phyloP scores from a whole-genome alignment of 306 rosid genomes.

The Macrotyloma uniflorum region DNA sequence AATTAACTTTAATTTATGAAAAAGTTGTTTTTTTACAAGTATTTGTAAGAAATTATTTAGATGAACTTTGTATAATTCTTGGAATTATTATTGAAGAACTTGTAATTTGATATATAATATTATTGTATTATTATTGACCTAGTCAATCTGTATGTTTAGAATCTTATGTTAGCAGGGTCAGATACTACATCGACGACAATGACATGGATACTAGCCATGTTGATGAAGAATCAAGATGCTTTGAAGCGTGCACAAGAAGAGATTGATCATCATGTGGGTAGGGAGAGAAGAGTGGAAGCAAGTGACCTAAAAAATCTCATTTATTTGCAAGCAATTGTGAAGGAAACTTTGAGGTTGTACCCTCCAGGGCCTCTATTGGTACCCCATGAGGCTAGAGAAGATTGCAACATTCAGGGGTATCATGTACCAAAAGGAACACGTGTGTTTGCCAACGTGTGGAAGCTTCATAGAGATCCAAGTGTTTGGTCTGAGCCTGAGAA shows the following conservation, averaged over 20 bases:
- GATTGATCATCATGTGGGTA: conserved; percentile 48
- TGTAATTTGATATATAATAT: too few species aligned
- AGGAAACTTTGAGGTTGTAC: conserved; percentile 57
- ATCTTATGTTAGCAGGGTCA: conserved; percentile 58
- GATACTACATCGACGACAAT: conserved; percentile 54
- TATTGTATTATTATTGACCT: background rate
- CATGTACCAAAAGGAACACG: conserved; percentile 54
- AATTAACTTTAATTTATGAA: too few species aligned
- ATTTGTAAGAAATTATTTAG: too few species aligned
- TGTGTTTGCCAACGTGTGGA: conserved; percentile 59
- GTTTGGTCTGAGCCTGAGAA: conserved; percentile 52
- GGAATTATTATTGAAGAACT: too few species aligned
- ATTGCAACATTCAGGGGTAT: conserved; percentile 45
- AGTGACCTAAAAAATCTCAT: conserved; percentile 43
- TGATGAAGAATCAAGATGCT: conserved; percentile 44
- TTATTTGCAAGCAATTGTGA: conserved; percentile 59
- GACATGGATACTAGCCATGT: conserved; percentile 56
- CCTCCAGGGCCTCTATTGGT: conserved; percentile 59
- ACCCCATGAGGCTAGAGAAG: conserved; percentile 64
- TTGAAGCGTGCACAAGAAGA: conserved; percentile 61
- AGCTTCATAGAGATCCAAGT: conserved; percentile 59
- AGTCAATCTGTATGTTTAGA: conserved; percentile 25
- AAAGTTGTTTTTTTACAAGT: too few species aligned
- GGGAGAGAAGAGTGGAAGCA: conserved; percentile 49
- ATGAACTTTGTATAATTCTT: too few species aligned